phyloP scores from a whole-genome alignment of 208 protist genomes.

The Trypanosoma rangeli region DNA sequence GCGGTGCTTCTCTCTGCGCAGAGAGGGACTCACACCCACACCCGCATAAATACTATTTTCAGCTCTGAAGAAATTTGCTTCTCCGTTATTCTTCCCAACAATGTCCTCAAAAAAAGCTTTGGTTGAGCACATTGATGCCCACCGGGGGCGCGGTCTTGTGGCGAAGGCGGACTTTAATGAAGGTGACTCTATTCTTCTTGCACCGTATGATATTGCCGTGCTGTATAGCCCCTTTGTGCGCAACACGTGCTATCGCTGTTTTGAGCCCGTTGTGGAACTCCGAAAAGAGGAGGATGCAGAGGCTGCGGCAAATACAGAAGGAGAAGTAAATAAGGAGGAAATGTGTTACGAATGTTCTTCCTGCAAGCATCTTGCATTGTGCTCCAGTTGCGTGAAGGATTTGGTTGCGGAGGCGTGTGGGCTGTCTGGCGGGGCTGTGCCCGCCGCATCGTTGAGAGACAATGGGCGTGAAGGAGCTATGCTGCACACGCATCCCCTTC shows the following conservation, averaged over 20 bases:
- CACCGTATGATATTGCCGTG: conserved; percentile 57
- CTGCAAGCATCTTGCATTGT: conserved; percentile 80
- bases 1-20: too few relatives aligned
- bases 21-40: too few relatives aligned
- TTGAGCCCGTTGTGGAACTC: conserved; percentile 18
- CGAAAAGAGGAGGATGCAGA: not conserved
- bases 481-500: conserved; percentile 27
- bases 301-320: not conserved
- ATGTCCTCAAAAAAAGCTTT: conserved; percentile 12
- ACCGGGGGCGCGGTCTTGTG: conserved; percentile 64
- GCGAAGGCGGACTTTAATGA: conserved; percentile 35
- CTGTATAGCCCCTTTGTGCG: conserved; percentile 68
- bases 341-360: conserved; percentile 39
- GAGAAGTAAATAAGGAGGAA: conserved; percentile 4
- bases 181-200: conserved; percentile 38
- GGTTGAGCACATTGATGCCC: conserved; percentile 25
- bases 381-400: conserved; percentile 26
- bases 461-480: not conserved
- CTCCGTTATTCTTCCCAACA: too few relatives aligned
- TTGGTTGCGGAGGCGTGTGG: conserved; percentile 24
- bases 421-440: not conserved
- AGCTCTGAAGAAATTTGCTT: too few relatives aligned
- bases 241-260: conserved; percentile 61
- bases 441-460: not conserved
- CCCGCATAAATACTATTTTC: too few relatives aligned